phyloP scores from a whole-genome alignment of 257 asterid species.

The Petrea volubilis region DNA sequence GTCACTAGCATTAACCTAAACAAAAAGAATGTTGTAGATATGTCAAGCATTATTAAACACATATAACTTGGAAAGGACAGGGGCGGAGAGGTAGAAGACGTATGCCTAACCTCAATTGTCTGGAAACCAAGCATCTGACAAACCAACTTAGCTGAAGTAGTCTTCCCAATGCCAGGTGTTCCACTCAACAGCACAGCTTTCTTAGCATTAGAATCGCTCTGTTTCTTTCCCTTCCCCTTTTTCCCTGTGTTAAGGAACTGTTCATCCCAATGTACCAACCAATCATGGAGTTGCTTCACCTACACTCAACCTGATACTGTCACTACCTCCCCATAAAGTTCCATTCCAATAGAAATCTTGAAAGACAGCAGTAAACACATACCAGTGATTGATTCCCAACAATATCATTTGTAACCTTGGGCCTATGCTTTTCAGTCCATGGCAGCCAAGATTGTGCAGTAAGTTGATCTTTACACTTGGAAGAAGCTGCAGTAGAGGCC shows the following conservation, averaged over 20 bases:
- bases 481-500: conserved; percentile 38
- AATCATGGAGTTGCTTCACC: conserved; percentile 98
- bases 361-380: conserved; percentile 34
- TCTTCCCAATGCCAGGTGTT: conserved; percentile 97
- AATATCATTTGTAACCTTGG: conserved; percentile 73
- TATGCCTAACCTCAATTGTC: conserved; percentile 72
- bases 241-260: conserved; percentile 63
- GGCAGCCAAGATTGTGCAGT: conserved; percentile 49
- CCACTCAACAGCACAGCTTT: conserved; percentile 92
- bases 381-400: conserved; percentile 94
- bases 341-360: conserved; percentile 15
- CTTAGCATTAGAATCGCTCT: conserved; percentile 79
- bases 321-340: conserved; percentile 20
- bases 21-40: conserved; percentile 15
- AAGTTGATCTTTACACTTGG: conserved; percentile 46
- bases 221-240: conserved; percentile 82
- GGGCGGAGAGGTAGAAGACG: conserved; percentile 7
- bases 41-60: not conserved
- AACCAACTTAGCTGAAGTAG: conserved; percentile 90
- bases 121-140: conserved; percentile 93
- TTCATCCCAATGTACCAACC: conserved; percentile 81
- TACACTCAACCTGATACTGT: conserved; percentile 39
- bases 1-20: conserved; percentile 98
- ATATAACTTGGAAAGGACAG: not conserved
- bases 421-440: conserved; percentile 92